These are phyloP conservation scores for Aspergillus pseudoterreus DNA, from an alignment of 2,329 filamentous ascomycete species.

Conservation along the genomic window DNA sequence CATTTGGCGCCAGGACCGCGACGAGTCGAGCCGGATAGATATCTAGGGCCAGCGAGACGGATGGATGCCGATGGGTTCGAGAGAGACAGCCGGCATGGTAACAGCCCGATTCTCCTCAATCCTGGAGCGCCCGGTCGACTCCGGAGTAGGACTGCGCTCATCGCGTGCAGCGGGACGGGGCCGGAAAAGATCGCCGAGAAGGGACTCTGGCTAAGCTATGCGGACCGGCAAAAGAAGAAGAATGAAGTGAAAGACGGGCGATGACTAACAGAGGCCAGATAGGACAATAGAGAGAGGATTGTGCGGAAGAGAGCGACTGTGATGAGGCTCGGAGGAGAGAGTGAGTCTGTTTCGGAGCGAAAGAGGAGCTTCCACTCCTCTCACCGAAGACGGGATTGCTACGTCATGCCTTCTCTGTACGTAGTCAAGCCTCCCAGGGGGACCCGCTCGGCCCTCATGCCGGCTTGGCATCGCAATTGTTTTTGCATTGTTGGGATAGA, in stretches of 20 bases:
- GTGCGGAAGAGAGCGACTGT: conserved; percentile 5
- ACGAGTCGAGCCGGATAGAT: conserved; percentile 12
- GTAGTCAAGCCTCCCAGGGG: not conserved
- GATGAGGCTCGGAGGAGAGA: conserved; percentile 4
- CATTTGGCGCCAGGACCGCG: conserved; percentile 21
- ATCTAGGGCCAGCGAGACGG: conserved; percentile 14
- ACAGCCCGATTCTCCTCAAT: conserved; percentile 23
- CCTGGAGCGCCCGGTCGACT: conserved; percentile 24
- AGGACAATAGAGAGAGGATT: conserved; percentile 2
- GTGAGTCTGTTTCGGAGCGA: not conserved
- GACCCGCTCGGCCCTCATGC: conserved; percentile 8
- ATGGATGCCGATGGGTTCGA: conserved; percentile 10
- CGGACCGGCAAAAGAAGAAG: not conserved
- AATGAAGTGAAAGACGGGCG: conserved; percentile 1
- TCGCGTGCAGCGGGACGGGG: conserved; percentile 13
- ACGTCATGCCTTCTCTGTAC: conserved; percentile 3
- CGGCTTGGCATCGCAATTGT: not conserved
- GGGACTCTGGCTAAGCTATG: conserved; percentile 1
- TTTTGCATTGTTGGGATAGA: too few species aligned
- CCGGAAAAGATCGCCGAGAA: conserved; percentile 3
- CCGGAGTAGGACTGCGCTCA: conserved; percentile 32
- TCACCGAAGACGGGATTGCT: not conserved
- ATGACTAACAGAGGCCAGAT: conserved; percentile 4
- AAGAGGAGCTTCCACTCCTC: not conserved
- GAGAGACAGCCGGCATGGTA: conserved; percentile 18